These are phyloP conservation scores for Lichenothelia convexa DNA, from an alignment of 495 filamentous ascomycete species.

Conservation along the genomic window DNA sequence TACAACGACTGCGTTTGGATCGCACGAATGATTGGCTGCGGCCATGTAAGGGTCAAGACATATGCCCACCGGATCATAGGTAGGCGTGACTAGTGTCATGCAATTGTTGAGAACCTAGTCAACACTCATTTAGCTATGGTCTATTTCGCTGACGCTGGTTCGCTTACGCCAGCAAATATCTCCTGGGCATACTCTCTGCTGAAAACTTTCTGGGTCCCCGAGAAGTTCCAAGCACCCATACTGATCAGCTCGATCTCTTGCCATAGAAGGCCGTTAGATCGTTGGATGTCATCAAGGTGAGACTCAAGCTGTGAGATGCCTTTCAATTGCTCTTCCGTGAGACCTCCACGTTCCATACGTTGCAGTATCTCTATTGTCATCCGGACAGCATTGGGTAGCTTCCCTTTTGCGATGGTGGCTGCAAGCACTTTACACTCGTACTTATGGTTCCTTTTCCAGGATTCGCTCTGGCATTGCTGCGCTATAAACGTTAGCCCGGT, in stretches of 20 bases:
- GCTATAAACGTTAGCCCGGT: background rate
- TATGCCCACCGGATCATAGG: constrained; percentile 42
- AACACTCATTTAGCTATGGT: background rate
- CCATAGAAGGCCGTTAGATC: constrained; percentile 21
- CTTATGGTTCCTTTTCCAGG: constrained; percentile 43
- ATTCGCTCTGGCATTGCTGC: constrained; percentile 40
- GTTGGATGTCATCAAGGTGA: constrained; percentile 28
- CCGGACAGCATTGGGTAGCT: constrained; percentile 38
- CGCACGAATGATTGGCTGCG: constrained; percentile 52
- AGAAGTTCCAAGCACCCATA: constrained; percentile 34
- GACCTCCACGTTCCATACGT: constrained; percentile 19
- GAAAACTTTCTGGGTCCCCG: constrained; percentile 17
- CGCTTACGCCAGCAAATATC: background rate
- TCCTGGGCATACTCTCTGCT: background rate
- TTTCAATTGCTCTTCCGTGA: constrained; percentile 21
- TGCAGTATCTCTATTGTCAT: constrained; percentile 35
- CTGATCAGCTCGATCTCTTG: constrained; percentile 33
- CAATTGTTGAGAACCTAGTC: constrained; percentile 35
- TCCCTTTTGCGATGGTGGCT: constrained; percentile 16
- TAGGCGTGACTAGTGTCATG: constrained; percentile 38
- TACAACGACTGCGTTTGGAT: constrained; percentile 44
- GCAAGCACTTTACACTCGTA: constrained; percentile 38
- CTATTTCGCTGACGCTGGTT: background rate
- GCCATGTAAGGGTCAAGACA: constrained; percentile 39
- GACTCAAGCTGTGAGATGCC: constrained; percentile 28